Evolutionary conservation across 2,329 filamentous ascomycete genomes (phyloP).

Genomic region (Botryosphaeria dothidea): DNA sequence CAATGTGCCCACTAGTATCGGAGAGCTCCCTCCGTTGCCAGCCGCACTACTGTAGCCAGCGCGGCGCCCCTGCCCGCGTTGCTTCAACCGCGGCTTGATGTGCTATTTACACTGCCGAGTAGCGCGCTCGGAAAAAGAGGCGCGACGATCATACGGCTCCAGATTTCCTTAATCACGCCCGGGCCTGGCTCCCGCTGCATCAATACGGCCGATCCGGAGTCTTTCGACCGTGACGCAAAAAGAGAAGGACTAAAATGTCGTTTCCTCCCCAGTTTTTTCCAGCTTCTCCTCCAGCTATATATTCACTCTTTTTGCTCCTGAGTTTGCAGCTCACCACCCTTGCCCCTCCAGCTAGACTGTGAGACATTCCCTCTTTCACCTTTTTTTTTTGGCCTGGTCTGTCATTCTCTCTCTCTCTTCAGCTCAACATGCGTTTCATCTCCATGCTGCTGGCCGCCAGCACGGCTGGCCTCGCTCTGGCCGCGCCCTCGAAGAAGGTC

Average conservation of each 20-base stretch:
- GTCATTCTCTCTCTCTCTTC: background rate
- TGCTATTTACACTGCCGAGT: background rate
- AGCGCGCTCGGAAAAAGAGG: background rate
- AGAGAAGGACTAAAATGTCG: background rate
- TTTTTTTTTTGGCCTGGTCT: background rate
- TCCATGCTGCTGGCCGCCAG: constrained; percentile 22
- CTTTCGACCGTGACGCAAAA: constrained; percentile 8
- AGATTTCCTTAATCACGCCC: constrained; percentile 10
- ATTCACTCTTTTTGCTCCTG: background rate
- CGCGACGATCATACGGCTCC: constrained; percentile 4
- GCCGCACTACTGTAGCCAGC: background rate
- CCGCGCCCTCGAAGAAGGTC: constrained; percentile 19
- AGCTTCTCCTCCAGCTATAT: background rate
- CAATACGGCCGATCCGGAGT: background rate
- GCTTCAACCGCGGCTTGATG: background rate
- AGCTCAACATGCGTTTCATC: constrained; percentile 26
- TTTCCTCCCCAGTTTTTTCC: background rate
- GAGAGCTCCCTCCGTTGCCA: background rate
- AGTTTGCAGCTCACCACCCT: background rate
- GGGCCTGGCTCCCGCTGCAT: background rate
- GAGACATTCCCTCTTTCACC: background rate
- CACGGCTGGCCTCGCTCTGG: constrained; percentile 23
- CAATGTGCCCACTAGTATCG: background rate
- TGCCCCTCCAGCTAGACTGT: background rate
- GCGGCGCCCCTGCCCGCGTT: background rate